These are phyloP conservation scores for Sporothrix curviconia DNA, from an alignment of 2,329 filamentous ascomycete genomes.

Conservation along the genomic window DNA sequence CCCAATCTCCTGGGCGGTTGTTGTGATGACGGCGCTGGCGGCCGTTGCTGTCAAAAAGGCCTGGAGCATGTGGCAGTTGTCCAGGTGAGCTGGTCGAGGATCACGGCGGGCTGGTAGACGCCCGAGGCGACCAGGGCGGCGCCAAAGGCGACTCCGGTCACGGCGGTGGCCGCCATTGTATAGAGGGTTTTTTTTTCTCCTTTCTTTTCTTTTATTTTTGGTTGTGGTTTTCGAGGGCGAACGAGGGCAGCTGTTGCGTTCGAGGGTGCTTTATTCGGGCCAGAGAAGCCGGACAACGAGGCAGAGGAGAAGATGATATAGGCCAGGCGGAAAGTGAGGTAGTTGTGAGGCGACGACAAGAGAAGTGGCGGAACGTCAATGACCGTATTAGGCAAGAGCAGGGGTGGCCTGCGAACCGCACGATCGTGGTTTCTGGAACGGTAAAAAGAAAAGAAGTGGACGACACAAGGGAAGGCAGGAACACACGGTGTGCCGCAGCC, in stretches of 20 bases:
- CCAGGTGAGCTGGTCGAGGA: constrained; percentile 55
- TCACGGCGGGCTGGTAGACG: constrained; percentile 53
- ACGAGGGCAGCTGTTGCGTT: too few species aligned
- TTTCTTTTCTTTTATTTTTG: too few species aligned
- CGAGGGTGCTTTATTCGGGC: too few species aligned
- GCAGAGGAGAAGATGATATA: too few species aligned
- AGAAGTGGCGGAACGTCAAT: background rate
- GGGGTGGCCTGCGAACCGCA: background rate
- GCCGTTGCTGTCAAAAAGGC: constrained; percentile 57
- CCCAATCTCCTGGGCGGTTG: constrained; percentile 37
- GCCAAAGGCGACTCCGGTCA: constrained; percentile 55
- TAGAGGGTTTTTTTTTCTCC: too few species aligned
- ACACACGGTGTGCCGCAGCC: background rate
- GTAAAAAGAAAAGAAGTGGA: background rate
- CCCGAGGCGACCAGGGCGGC: constrained; percentile 54
- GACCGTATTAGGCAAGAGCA: background rate
- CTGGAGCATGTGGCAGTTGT: constrained; percentile 60
- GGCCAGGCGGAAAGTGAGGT: background rate
- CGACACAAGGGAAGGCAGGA: background rate
- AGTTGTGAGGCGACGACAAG: background rate
- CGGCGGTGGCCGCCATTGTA: constrained; percentile 26
- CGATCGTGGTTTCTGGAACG: background rate
- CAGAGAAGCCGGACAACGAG: too few species aligned
- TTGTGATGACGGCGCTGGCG: constrained; percentile 46
- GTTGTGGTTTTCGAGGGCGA: too few species aligned